Conservation (phyloP, 768 basidiomycete species). For the Boletellus emodensis region DNA sequence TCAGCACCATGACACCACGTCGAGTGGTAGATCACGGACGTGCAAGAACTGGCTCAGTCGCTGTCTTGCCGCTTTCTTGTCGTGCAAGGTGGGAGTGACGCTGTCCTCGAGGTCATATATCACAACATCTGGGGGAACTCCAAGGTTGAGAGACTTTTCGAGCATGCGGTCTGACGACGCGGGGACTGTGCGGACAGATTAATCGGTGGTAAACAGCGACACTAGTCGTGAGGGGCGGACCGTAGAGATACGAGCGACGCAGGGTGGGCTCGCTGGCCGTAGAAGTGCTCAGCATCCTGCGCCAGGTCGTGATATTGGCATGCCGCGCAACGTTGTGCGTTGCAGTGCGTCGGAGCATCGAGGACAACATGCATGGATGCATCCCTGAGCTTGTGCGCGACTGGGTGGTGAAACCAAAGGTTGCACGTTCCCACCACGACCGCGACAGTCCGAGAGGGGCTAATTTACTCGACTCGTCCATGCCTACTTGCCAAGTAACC, state of each 20-base stretch:
- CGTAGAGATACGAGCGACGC: slow-evolving; percentile 63
- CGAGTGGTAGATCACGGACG: slow-evolving; percentile 34
- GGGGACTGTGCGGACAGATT: slow-evolving; percentile 49
- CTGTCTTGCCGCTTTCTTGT: slow-evolving; percentile 57
- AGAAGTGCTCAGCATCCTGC: slow-evolving; percentile 17
- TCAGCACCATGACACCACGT: slow-evolving; percentile 9
- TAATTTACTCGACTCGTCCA: no score
- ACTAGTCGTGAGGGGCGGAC: slow-evolving; percentile 17
- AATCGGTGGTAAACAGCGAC: not conserved
- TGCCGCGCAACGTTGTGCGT: not conserved
- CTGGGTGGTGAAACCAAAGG: not conserved
- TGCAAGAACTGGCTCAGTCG: slow-evolving; percentile 53
- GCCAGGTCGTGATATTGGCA: not conserved
- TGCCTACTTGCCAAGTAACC: slow-evolving; percentile 50
- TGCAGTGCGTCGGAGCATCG: not conserved
- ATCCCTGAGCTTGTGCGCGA: slow-evolving; percentile 6
- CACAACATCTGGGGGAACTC: slow-evolving; percentile 61
- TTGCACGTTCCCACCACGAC: not conserved
- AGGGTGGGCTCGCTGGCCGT: slow-evolving; percentile 20
- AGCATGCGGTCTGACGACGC: slow-evolving; percentile 79
- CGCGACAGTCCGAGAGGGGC: no score
- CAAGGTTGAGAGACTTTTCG: slow-evolving; percentile 57
- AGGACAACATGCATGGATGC: not conserved
- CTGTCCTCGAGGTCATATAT: slow-evolving; percentile 92
- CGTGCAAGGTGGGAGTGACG: slow-evolving; percentile 54